Percentiles rank a stretch among this genome's conserved stretches.
phyloP scores from a whole-genome alignment of 2,329 filamentous ascomycete genomes.

The Geosmithia putterillii region DNA sequence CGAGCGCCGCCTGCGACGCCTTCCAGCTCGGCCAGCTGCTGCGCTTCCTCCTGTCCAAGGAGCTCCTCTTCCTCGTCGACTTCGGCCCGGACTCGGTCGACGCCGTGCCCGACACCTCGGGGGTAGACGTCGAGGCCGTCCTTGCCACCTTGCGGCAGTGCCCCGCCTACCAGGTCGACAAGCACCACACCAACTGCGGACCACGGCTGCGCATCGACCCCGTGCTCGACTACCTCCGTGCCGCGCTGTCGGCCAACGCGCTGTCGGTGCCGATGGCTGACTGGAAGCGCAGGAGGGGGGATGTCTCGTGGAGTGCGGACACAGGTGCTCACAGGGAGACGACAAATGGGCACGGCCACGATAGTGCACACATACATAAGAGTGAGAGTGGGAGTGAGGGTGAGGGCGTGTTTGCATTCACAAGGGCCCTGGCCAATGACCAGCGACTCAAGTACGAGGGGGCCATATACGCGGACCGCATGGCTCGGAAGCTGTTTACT shows the following conservation, averaged over 20 bases:
- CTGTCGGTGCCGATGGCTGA: constrained; percentile 28
- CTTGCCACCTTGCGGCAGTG: constrained; percentile 51
- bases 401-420: constrained; percentile 31
- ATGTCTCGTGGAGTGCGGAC: constrained; percentile 25
- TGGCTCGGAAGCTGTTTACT: constrained; percentile 42
- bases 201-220: constrained; percentile 53
- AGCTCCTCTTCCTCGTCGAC: constrained; percentile 47
- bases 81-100: constrained; percentile 36
- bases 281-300: constrained; percentile 30
- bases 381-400: no score
- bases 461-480: constrained; percentile 33
- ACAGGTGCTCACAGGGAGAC: constrained; percentile 5
- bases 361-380: no score
- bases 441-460: constrained; percentile 36
- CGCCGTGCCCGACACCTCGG: constrained; percentile 31
- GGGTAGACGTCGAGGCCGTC: constrained; percentile 49
- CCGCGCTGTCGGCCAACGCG: constrained; percentile 36
- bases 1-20: constrained; percentile 58
- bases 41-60: constrained; percentile 52
- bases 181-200: constrained; percentile 62
- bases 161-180: constrained; percentile 63
- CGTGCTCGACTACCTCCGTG: constrained; percentile 50
- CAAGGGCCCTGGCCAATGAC: constrained; percentile 34
- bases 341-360: no score
- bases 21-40: constrained; percentile 72